Evolutionary conservation across 495 filamentous ascomycete species (phyloP).

Genomic region (Talaromyces liani): DNA sequence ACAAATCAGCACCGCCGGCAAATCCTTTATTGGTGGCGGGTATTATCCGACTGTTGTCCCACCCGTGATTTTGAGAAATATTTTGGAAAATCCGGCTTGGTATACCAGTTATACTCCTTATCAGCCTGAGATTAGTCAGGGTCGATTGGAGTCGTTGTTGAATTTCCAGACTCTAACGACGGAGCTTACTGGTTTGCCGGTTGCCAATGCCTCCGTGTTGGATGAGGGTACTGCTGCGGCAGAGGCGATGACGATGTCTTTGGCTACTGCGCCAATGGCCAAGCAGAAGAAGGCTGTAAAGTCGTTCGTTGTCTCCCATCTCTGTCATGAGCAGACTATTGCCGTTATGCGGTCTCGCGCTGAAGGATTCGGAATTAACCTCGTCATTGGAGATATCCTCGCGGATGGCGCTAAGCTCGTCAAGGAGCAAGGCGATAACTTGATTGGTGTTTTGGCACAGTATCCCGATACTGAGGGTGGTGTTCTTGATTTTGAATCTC

Average conservation of each 20-base stretch:
- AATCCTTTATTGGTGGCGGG: conserved; percentile 72
- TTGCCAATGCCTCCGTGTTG: conserved; percentile 89
- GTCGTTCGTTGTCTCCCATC: conserved; percentile 74
- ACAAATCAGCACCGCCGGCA: conserved; percentile 51
- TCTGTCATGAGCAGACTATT: conserved; percentile 84
- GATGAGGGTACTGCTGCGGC: conserved; percentile 94
- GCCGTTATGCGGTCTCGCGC: conserved; percentile 81
- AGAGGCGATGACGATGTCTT: conserved; percentile 94
- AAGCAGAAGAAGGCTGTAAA: conserved; percentile 70
- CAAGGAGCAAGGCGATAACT: conserved; percentile 67
- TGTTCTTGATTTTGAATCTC: conserved; percentile 62
- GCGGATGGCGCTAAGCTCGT: conserved; percentile 53
- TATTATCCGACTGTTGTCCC: conserved; percentile 84
- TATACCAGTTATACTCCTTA: conserved; percentile 99
- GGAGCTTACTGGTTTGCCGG: conserved; percentile 81
- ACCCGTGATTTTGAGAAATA: conserved; percentile 89
- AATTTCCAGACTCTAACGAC: conserved; percentile 96
- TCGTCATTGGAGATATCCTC: conserved; percentile 65
- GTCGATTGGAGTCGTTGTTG: conserved; percentile 81
- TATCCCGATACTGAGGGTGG: conserved; percentile 90
- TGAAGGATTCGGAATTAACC: conserved; percentile 85
- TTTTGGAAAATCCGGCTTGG: conserved; percentile 92
- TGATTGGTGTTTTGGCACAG: conserved; percentile 89
- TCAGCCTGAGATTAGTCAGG: conserved; percentile 97
- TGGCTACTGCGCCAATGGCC: conserved; percentile 64